A percentile compares a stretch with the other conserved stretches of the same genome.
These are phyloP conservation scores for Trypanosoma theileri DNA, from an alignment of 208 protist genomes.

Conservation along the genomic window DNA sequence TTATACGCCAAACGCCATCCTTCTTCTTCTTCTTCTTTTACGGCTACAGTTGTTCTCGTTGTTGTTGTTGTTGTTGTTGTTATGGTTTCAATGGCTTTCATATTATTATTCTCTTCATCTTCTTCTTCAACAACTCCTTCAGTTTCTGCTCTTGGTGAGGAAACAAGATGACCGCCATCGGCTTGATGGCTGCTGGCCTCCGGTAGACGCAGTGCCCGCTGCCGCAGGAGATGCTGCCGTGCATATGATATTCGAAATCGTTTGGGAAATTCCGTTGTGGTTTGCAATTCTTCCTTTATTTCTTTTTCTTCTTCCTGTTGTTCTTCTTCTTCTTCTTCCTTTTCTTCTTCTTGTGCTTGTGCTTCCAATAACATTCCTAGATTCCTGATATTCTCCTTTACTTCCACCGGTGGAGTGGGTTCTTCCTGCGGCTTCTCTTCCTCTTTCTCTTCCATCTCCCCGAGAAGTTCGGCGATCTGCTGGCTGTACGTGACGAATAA, in stretches of 20 bases:
- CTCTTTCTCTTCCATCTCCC: constrained; percentile 16
- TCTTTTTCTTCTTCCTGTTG: background rate
- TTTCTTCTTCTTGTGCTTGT: background rate
- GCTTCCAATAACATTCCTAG: too few species aligned
- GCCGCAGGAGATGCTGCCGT: constrained; percentile 48
- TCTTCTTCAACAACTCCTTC: background rate
- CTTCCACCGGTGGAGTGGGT: background rate
- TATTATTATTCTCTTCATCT: background rate
- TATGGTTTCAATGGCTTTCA: background rate
- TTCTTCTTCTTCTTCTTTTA: constrained; percentile 18
- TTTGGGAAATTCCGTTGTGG: background rate
- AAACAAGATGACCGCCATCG: background rate
- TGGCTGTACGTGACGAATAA: constrained; percentile 30
- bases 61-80: background rate
- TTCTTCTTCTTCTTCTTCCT: constrained; percentile 7
- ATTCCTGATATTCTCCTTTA: background rate
- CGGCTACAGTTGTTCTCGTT: background rate
- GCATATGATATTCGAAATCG: constrained; percentile 36
- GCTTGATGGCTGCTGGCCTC: background rate
- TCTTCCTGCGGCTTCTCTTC: background rate
- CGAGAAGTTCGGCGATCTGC: constrained; percentile 27
- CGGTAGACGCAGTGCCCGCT: constrained; percentile 29
- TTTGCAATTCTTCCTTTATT: background rate
- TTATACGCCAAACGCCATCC: constrained; percentile 21
- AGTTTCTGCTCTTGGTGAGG: background rate